phyloP scores from a whole-genome alignment of 192 early-diverging fungal genomes.

The Podila epigama region DNA sequence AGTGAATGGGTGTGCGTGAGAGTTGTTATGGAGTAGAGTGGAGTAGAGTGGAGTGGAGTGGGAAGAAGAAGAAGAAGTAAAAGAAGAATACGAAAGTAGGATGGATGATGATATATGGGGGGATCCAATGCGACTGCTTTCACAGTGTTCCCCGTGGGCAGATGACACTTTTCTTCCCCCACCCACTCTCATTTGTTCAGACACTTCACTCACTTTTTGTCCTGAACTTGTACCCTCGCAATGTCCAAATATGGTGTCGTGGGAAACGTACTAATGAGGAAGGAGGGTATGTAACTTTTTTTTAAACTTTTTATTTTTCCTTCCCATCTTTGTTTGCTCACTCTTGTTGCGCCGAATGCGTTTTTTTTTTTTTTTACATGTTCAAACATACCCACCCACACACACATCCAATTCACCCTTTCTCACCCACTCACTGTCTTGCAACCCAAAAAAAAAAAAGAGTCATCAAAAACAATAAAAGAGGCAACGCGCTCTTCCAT shows the following conservation, averaged over 20 bases:
- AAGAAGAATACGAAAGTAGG: slow-evolving; percentile 1
- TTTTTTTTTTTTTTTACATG: too few relatives aligned
- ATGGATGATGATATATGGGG: neutral
- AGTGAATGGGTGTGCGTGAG: too few relatives aligned
- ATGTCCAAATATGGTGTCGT: neutral
- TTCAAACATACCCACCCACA: too few relatives aligned
- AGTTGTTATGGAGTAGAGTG: neutral
- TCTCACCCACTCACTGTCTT: too few relatives aligned
- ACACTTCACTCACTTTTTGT: neutral
- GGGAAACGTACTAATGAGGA: slow-evolving; percentile 22
- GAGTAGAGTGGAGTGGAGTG: neutral
- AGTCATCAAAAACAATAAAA: too few relatives aligned
- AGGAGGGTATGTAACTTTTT: slow-evolving; percentile 15
- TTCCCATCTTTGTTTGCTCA: neutral
- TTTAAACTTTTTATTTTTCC: neutral
- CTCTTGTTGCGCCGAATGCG: neutral
- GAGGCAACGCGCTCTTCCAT: too few relatives aligned
- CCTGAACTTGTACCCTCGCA: neutral
- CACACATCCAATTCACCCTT: too few relatives aligned
- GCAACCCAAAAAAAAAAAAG: too few relatives aligned
- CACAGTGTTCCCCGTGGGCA: neutral
- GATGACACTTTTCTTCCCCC: slow-evolving; percentile 11
- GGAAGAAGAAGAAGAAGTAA: neutral
- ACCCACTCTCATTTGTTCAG: neutral
- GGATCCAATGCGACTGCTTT: neutral